Evolutionary conservation across 352 stramenopile genomes (phyloP).

Genomic region (Halophytophthora batemanensis): DNA sequence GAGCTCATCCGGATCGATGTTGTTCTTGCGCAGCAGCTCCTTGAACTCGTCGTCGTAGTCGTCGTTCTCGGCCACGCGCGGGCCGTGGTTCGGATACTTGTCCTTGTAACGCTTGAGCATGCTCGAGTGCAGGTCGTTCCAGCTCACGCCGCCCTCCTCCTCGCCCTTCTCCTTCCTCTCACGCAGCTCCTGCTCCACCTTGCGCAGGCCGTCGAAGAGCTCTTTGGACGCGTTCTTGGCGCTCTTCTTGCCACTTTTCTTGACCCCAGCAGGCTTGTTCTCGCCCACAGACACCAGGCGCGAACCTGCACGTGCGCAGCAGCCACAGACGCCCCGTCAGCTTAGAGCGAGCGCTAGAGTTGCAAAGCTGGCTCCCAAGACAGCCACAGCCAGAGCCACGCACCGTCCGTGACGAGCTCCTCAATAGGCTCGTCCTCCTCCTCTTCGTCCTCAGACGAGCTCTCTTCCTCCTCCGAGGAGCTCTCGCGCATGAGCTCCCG

Average conservation of each 20-base stretch:
- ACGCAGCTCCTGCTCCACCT: constrained; percentile 69
- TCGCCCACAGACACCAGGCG: constrained; percentile 34
- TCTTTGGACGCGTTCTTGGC: constrained; percentile 38
- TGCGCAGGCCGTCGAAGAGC: constrained; percentile 72
- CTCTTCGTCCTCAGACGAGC: constrained; percentile 24
- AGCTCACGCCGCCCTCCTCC: constrained; percentile 56
- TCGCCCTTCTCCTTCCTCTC: constrained; percentile 52
- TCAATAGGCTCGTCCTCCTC: constrained; percentile 53
- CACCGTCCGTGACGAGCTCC: constrained; percentile 71
- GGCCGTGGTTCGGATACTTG: constrained; percentile 69
- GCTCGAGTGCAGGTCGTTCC: constrained; percentile 69
- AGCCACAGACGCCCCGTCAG: neutral
- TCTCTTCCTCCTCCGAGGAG: constrained; percentile 41
- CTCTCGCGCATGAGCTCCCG: constrained; percentile 47
- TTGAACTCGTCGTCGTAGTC: constrained; percentile 86
- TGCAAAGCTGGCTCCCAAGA: neutral
- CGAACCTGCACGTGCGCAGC: too few species aligned
- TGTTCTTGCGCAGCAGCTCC: constrained; percentile 73
- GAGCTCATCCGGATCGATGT: constrained; percentile 61
- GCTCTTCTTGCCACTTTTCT: constrained; percentile 27
- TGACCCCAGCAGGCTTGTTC: constrained; percentile 11
- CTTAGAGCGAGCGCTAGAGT: neutral
- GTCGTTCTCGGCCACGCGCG: constrained; percentile 49
- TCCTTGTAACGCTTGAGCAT: constrained; percentile 80
- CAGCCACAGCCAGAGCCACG: neutral